Conservation (phyloP, 495 filamentous ascomycete species). For the Penicillium verhagenii region DNA sequence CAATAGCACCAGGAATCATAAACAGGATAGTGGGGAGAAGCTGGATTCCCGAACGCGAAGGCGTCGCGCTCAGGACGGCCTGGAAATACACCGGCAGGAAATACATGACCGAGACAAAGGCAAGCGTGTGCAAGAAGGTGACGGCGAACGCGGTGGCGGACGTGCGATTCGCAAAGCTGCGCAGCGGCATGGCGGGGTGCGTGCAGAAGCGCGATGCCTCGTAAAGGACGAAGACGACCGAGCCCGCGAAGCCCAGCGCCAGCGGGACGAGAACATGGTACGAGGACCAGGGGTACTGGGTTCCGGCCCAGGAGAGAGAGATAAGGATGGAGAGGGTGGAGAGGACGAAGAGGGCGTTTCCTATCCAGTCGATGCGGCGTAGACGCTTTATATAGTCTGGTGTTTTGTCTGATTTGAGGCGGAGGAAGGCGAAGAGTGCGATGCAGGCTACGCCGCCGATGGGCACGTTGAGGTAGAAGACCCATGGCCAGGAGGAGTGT, state of each 20-base stretch:
- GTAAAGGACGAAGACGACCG: slow-evolving; percentile 10
- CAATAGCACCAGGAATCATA: not conserved
- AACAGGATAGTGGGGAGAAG: slow-evolving; percentile 2
- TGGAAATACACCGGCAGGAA: slow-evolving; percentile 54
- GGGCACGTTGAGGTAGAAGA: slow-evolving; percentile 42
- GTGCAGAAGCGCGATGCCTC: not conserved
- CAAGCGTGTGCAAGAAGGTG: slow-evolving; percentile 11
- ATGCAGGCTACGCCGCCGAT: slow-evolving; percentile 36
- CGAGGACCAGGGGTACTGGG: slow-evolving; percentile 48
- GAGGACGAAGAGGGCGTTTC: slow-evolving; percentile 46
- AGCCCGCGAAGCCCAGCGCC: slow-evolving; percentile 19
- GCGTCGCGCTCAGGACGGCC: slow-evolving; percentile 29
- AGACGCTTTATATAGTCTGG: slow-evolving; percentile 22
- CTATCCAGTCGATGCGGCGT: slow-evolving; percentile 50
- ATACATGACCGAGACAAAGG: slow-evolving; percentile 40
- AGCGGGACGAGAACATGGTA: slow-evolving; percentile 43
- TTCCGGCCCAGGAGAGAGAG: slow-evolving; percentile 51
- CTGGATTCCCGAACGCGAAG: slow-evolving; percentile 10
- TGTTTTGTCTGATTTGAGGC: slow-evolving; percentile 22
- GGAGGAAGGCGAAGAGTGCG: slow-evolving; percentile 12
- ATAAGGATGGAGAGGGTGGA: slow-evolving; percentile 45
- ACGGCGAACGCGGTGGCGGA: slow-evolving; percentile 16
- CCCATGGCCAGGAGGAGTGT: slow-evolving; percentile 31
- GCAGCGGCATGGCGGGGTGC: slow-evolving; percentile 20
- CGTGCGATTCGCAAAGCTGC: slow-evolving; percentile 21